These are phyloP conservation scores for Alternaria metachromatica DNA, from an alignment of 2,329 filamentous ascomycete genomes.

Conservation along the genomic window DNA sequence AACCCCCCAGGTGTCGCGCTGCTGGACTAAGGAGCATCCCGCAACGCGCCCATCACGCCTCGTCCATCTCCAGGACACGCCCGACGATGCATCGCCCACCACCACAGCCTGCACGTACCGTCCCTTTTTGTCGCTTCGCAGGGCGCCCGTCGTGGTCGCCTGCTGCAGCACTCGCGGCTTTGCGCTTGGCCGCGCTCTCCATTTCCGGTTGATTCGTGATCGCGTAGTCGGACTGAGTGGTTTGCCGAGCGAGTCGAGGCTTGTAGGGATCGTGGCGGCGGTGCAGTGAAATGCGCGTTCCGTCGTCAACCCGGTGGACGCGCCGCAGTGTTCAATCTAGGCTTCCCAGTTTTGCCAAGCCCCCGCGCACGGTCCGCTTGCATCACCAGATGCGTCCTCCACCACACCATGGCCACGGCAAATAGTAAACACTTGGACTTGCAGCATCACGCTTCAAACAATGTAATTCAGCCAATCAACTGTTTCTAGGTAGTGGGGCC, in stretches of 20 bases:
- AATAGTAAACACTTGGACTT: not conserved
- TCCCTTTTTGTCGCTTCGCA: conserved; percentile 64
- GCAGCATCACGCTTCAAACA: not conserved
- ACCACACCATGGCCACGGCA: not conserved
- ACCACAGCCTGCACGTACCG: conserved; percentile 58
- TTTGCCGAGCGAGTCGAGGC: conserved; percentile 14
- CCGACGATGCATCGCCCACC: conserved; percentile 29
- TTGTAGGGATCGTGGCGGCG: conserved; percentile 30
- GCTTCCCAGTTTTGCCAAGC: conserved; percentile 16
- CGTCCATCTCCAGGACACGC: conserved; percentile 26
- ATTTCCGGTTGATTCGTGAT: conserved; percentile 40
- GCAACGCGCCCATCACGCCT: conserved; percentile 34
- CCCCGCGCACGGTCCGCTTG: conserved; percentile 5
- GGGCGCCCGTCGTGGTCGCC: conserved; percentile 61
- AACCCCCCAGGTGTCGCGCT: conserved; percentile 45
- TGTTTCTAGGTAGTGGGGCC: conserved; percentile 20
- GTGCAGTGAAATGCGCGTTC: conserved; percentile 45
- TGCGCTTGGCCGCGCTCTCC: conserved; percentile 62
- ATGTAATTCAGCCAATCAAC: conserved; percentile 6
- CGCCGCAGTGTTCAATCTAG: conserved; percentile 25
- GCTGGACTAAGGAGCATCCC: conserved; percentile 36
- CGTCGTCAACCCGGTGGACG: conserved; percentile 27
- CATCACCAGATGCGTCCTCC: conserved; percentile 5
- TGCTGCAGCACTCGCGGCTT: conserved; percentile 56
- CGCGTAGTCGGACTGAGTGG: conserved; percentile 38